Conservation (phyloP, 2,329 filamentous ascomycete species). For the Immersiporthe knoxdaviesiana region DNA sequence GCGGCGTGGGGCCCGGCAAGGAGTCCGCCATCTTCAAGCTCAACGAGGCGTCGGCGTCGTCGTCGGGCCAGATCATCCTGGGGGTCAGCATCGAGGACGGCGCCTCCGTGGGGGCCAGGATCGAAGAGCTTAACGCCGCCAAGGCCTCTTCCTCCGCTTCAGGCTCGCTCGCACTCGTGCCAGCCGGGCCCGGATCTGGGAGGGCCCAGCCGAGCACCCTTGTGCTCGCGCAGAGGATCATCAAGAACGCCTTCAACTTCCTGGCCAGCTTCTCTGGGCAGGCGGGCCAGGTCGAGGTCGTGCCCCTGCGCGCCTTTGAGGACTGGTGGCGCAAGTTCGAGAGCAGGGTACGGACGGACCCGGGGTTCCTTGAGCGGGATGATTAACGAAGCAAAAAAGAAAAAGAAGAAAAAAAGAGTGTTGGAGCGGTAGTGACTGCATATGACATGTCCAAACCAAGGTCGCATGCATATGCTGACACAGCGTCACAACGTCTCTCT, state of each 20-base stretch:
- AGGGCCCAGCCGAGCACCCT: constrained; percentile 64
- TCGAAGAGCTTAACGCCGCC: constrained; percentile 61
- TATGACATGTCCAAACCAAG: no score
- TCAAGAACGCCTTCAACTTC: constrained; percentile 97
- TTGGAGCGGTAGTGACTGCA: background rate
- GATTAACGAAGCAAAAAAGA: constrained; percentile 23
- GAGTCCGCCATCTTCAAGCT: constrained; percentile 91
- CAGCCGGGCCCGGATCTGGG: constrained; percentile 30
- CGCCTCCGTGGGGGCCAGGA: constrained; percentile 69
- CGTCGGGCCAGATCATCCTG: constrained; percentile 63
- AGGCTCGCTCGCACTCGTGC: constrained; percentile 34
- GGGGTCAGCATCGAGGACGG: constrained; percentile 83
- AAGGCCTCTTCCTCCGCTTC: constrained; percentile 34
- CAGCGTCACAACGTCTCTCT: background rate
- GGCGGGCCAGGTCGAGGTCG: constrained; percentile 71
- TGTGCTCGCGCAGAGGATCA: constrained; percentile 87
- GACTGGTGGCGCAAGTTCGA: constrained; percentile 99
- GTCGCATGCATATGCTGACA: background rate
- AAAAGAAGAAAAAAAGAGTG: background rate
- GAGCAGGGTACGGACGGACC: constrained; percentile 79
- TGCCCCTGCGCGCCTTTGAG: constrained; percentile 92
- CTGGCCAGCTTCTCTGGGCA: constrained; percentile 81
- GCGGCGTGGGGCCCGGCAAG: constrained; percentile 86
- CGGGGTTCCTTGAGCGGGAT: constrained; percentile 78
- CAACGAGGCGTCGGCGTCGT: constrained; percentile 37